A percentile compares a stretch with the other conserved stretches of the same genome.
Evolutionary conservation across 805 yeast species (phyloP).

Genomic region (Metschnikowia continentalis): DNA sequence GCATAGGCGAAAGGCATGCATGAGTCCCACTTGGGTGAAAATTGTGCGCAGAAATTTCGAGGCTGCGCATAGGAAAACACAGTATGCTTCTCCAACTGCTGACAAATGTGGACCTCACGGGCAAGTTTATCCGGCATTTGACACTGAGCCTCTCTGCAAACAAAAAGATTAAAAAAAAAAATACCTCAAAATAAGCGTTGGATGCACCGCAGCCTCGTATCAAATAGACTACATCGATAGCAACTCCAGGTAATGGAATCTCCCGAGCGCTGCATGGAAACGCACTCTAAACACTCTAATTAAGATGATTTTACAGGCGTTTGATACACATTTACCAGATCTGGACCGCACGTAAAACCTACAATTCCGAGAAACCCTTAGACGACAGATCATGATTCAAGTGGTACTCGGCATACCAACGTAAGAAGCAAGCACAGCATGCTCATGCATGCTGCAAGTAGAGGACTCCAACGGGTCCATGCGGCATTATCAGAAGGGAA

Average conservation of each 20-base stretch:
- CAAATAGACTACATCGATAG: not conserved
- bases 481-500: not conserved
- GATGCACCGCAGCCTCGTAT: not conserved
- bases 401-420: not conserved
- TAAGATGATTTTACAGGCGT: not conserved
- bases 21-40: not conserved
- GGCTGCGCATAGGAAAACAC: not conserved
- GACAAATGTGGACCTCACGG: not conserved
- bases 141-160: not conserved
- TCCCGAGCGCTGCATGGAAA: not conserved
- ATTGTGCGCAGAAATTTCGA: not conserved
- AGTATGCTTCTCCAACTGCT: not conserved
- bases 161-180: not conserved
- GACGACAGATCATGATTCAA: too few species aligned
- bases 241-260: too few species aligned
- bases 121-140: not conserved
- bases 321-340: not conserved
- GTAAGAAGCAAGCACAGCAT: not conserved
- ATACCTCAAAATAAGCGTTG: not conserved
- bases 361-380: too few species aligned
- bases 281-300: not conserved
- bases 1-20: constrained; percentile 2
- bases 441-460: not conserved
- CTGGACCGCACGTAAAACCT: not conserved
- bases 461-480: not conserved